phyloP scores from a whole-genome alignment of 495 filamentous ascomycete genomes.

The Talaromyces trachyspermus region DNA sequence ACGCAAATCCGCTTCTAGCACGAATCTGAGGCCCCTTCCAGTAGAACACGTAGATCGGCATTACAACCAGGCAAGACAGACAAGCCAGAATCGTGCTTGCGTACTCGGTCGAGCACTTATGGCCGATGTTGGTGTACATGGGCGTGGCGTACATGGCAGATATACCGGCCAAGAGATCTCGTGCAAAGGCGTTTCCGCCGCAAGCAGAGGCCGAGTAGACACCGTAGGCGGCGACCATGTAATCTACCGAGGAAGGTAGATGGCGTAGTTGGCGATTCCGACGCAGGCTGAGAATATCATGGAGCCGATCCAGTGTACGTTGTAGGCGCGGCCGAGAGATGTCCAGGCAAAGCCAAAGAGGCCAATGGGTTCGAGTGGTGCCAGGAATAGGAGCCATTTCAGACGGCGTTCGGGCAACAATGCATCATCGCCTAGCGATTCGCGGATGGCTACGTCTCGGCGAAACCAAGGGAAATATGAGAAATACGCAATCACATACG shows the following conservation, averaged over 20 bases:
- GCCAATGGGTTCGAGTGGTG: conserved; percentile 56
- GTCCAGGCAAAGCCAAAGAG: conserved; percentile 63
- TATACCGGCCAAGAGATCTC: conserved; percentile 39
- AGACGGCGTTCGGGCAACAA: conserved; percentile 23
- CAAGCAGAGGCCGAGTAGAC: conserved; percentile 70
- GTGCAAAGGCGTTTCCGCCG: conserved; percentile 53
- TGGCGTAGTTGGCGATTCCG: conserved; percentile 58
- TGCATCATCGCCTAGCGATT: conserved; percentile 24
- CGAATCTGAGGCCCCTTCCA: no score
- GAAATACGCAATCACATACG: conserved; percentile 58
- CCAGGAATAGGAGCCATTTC: conserved; percentile 46
- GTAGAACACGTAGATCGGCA: no score
- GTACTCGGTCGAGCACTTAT: conserved; percentile 33
- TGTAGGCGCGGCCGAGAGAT: conserved; percentile 40
- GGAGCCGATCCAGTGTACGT: conserved; percentile 52
- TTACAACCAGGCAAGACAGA: no score
- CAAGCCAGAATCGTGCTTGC: conserved; percentile 36
- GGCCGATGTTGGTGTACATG: conserved; percentile 33
- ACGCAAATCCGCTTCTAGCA: no score
- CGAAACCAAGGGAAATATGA: conserved; percentile 55
- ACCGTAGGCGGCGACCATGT: conserved; percentile 71
- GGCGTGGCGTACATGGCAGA: conserved; percentile 36
- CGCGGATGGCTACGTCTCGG: conserved; percentile 34
- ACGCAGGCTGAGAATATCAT: conserved; percentile 53
- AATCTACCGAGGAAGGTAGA: conserved; percentile 74